Evolutionary conservation across 176 grass and related monocot genomes (phyloP), one percentile per base, ranked within the genome.

Genomic region (Eragrostis curvula): DNA sequence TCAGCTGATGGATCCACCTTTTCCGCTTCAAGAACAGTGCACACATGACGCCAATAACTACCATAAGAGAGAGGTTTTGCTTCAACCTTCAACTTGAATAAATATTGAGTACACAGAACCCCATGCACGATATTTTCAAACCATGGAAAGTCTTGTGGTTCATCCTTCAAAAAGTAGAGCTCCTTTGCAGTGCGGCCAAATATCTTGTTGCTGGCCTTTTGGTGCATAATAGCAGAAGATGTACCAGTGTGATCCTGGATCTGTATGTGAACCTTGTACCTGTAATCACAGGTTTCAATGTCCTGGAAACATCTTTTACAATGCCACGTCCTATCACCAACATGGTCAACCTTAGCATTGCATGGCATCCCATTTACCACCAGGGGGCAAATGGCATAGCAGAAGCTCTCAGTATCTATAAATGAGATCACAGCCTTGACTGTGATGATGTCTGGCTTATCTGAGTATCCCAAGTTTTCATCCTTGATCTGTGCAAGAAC

Each of bases 71-170:
- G 92, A 1, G 46, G 88, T 59, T 92, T 87, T 77, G 86, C 82
- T 74, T 94, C 88, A 27, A 97, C 87, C 86, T 86, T 92, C 61
- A 97, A 48, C 66, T 92, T 90, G 83, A 97, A 84, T 25, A 94
- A 28, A 75, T 86, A 94, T 80, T 80, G 75, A 73, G 88, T 67
- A 68, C 67, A 86, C 40, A 28, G 60, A 47, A 63, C 68, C 5
- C 61, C 72, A 20, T 76, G 61, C 46, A 92, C 85, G 66, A 97
- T 92, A 56, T 80, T 85, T 14, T 80, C 30, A 18, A 94, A 94
- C 78, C 64, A 83, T 20, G 28, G 40, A 49, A 82, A 79, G 83
- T 90, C 91, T 79, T 77, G 87, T 17, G 71, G 53, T 57, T 92
- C 24, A 9, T 18, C 9, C 25, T 50, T 17, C 23, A 71, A 18